Base-by-base conservation (phyloP, 176 grass and related monocot genomes). In the Aegilops tauschii region DNA sequence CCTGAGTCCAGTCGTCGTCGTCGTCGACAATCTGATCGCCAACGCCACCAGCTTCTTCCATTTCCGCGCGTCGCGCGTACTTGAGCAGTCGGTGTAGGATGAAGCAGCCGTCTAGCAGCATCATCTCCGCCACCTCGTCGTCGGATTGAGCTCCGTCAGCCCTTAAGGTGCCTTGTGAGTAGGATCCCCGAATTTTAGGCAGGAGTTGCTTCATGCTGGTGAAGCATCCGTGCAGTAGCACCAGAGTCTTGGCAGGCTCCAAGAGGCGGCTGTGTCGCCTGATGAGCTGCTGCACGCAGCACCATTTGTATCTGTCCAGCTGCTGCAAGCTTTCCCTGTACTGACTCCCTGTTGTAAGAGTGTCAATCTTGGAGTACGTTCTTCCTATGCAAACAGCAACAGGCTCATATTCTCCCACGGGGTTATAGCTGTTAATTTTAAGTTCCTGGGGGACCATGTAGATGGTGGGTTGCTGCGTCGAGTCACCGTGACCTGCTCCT, bases 81-180 rank as follows among this genome's bases (percentile, higher is more conserved):
- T 56, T 56, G 52, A 56, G 52, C 52, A 56, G 0, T 0, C 52
- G 52, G 17, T 56, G 52, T 18, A 56, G 17, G 52, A 56, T 56
- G 52, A 56, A 56, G 52, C 52, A 56, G 17, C 52, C 52, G 17
- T 56, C 52, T 20, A 56, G 52, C 5, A 56, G 16, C 52, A 56
- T 18, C 52, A 20, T 56, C 52, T 56, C 0, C 1, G 5, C 16
- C 52, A 56, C 52, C 52, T 6, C 68, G 20, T 32, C 12, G 1
- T 65, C 47, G 1, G 47, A 0, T 0, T 50, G 13, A 0, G 4
- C 13, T 28, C 31, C 5, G 0, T 2, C 0, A 8, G 6, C 4
- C 21, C 0, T 37, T 13, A 12, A 45, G n/a, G 23, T 0, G 12
- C 25, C 6, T 5, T 1, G 3, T 3, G 36, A 21, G 37, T 90